These are phyloP conservation scores for Coniochaeta pulveracea DNA, from an alignment of 2,329 filamentous ascomycete species.

Conservation along the genomic window DNA sequence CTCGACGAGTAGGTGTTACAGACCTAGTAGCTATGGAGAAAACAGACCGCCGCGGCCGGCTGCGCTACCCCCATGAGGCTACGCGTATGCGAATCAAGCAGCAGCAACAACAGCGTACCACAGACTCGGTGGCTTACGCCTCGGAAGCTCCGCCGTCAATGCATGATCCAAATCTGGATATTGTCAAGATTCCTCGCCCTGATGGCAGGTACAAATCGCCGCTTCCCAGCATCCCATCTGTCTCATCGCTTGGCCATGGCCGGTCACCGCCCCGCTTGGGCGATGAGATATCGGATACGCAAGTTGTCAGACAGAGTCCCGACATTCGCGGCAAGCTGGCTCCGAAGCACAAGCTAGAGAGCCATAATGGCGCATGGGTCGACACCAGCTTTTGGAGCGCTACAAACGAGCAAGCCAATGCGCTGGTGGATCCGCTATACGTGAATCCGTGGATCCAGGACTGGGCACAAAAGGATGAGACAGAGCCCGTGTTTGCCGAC, in stretches of 20 bases:
- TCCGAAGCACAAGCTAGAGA: not conserved
- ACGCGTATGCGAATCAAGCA: no score
- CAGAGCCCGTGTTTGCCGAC: not conserved
- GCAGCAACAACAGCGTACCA: no score
- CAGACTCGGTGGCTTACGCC: no score
- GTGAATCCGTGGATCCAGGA: constrained; percentile 18
- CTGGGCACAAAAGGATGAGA: constrained; percentile 9
- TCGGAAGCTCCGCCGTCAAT: not conserved
- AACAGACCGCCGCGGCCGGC: no score
- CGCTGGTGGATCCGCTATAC: constrained; percentile 3
- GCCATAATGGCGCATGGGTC: not conserved
- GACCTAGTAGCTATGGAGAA: no score
- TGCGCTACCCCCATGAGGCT: no score
- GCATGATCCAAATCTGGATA: not conserved
- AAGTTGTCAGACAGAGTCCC: not conserved
- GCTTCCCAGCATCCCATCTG: not conserved
- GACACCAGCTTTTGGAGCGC: not conserved
- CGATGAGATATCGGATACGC: not conserved
- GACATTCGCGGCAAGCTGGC: constrained; percentile 2
- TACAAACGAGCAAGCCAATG: not conserved
- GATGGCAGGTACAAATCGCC: not conserved
- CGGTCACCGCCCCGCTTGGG: not conserved
- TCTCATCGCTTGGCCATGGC: not conserved
- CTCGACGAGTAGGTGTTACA: no score
- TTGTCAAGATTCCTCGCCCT: not conserved